Percentiles rank a stretch among this genome's conserved stretches.
Conservation (phyloP, 75 land plant species). For the Cupressus sempervirens region DNA sequence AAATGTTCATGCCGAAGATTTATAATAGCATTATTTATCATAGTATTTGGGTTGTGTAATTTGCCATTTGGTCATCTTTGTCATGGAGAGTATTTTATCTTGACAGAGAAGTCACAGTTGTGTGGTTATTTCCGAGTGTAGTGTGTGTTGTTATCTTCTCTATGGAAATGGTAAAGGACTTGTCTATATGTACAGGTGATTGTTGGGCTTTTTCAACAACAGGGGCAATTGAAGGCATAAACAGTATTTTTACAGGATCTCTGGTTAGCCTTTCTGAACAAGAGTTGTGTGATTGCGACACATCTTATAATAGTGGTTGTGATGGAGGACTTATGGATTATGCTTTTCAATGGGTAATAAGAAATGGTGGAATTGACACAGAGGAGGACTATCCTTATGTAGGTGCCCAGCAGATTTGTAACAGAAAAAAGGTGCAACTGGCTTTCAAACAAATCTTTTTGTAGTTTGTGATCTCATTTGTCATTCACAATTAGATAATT, state of each 20-base stretch:
- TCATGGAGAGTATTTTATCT: background rate
- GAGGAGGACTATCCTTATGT: slow-evolving; percentile 78
- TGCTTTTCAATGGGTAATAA: slow-evolving; percentile 69
- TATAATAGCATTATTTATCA: background rate
- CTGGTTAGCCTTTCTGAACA: slow-evolving; percentile 84
- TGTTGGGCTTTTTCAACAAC: slow-evolving; percentile 95
- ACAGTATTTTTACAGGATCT: slow-evolving; percentile 62
- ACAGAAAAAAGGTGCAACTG: slow-evolving; percentile 37
- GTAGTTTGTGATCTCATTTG: background rate
- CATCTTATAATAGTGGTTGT: slow-evolving; percentile 59
- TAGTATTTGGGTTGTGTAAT: background rate
- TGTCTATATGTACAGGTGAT: slow-evolving; percentile 45
- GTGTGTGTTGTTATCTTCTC: background rate
- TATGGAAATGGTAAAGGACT: background rate
- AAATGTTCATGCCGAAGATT: background rate
- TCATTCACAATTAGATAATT: background rate
- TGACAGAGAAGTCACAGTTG: background rate
- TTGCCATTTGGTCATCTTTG: background rate
- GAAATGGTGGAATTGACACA: slow-evolving; percentile 81
- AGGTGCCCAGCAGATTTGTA: slow-evolving; percentile 35
- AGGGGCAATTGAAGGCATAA: slow-evolving; percentile 85
- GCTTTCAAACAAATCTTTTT: background rate
- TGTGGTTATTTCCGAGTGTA: background rate
- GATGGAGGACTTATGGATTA: slow-evolving; percentile 84
- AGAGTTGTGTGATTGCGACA: slow-evolving; percentile 75